Evolutionary conservation across 768 basidiomycete genomes (phyloP), one percentile per base, ranked within the genome.

Genomic region (Fomitopsis pulvina): DNA sequence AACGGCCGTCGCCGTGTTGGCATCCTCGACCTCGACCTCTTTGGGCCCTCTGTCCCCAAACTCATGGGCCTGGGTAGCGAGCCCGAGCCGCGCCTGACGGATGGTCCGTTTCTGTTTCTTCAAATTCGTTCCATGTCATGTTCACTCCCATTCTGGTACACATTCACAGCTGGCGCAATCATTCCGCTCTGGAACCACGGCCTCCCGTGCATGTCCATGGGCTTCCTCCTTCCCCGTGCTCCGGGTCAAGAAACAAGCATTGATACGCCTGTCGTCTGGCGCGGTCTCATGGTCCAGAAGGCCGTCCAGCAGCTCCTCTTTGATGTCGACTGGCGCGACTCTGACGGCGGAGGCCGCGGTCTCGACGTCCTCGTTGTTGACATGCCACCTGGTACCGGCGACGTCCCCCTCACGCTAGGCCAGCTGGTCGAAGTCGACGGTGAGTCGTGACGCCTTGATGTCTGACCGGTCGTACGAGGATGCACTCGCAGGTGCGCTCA

Each of bases 261-360:
- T 29, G 91, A 94, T 61, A 81, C 83, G 0, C 84, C 93, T 0
- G 76, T 97, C 27, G 90, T 95, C 26, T 99, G 95, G 95, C 78
- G 95, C 22, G 95, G 95, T 2, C 77, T 96, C 20, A 98, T 97
- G 95, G 95, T 97, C 1, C 93, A 95, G 69, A 97, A 97, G 62
- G 93, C 94, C 22, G 92, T 94, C 0, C 94, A 97, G 63, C 94
- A 97, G 63, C 74, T 98, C 0, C 76, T 97, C 1, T 97, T 99
- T 60, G 92, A 97, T 56, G 92, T 96, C 4, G 94, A 97, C 64
- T 97, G 95, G 94, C 64, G 76, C 29, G 65, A 64, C 20, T 47
- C 48, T 26, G 46, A 48, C 20, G 56, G 52, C 4, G 64, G 60
- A 10, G 70, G 69, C 4, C 69, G 65, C 0, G 79, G 79, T 2